A percentile compares a stretch with the other conserved stretches of the same genome.
These are phyloP conservation scores for Neofusicoccum umdonicola DNA, from an alignment of 2,329 filamentous ascomycete genomes.

Conservation along the genomic window DNA sequence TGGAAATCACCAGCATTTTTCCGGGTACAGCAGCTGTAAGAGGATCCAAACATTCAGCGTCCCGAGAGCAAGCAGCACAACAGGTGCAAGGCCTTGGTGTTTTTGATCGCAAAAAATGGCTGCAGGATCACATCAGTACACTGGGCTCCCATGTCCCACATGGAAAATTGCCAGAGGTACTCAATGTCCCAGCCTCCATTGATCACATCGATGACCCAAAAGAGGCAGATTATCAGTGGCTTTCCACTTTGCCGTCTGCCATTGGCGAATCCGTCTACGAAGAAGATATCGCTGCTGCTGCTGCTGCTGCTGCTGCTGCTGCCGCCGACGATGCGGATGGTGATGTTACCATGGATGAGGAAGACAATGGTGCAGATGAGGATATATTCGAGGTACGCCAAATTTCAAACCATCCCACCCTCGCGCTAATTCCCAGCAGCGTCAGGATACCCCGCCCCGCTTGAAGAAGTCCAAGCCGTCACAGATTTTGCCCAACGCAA, in stretches of 20 bases:
- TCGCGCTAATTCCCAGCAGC: not conserved
- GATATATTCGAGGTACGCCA: conserved; percentile 8
- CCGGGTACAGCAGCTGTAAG: conserved; percentile 52
- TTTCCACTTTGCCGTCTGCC: not conserved
- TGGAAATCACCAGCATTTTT: conserved; percentile 58
- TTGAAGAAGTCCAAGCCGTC: not conserved
- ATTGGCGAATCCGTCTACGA: not conserved
- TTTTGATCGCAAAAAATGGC: conserved; percentile 54
- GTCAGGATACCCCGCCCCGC: conserved; percentile 12
- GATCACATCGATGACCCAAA: not conserved
- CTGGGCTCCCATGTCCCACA: not conserved
- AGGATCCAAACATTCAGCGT: conserved; percentile 42
- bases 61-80: conserved; percentile 52
- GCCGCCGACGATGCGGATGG: not conserved
- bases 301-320: not conserved
- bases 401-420: not conserved
- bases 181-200: not conserved
- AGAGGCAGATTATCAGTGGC: not conserved
- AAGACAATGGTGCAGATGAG: not conserved
- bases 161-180: not conserved
- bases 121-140: not conserved
- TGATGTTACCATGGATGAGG: not conserved
- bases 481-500: not conserved
- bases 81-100: conserved; percentile 54
- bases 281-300: not conserved